Base-by-base conservation (phyloP, 768 basidiomycete genomes). In the Dioszegia hungarica region DNA sequence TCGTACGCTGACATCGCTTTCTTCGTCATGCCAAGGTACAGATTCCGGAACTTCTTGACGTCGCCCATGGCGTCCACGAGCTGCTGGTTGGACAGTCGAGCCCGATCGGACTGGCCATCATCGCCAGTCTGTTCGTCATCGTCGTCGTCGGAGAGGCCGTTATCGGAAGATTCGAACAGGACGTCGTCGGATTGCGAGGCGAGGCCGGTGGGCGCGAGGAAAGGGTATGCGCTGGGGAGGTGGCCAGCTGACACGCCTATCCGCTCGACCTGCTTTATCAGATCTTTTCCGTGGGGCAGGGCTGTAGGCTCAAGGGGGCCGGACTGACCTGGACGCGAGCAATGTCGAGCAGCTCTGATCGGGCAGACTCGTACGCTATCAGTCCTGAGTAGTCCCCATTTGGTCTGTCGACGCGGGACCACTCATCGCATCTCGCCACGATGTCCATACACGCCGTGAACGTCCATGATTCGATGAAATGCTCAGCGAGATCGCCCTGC, bases 381-480 rank as follows among this genome's bases (percentile, higher is more conserved):
- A 83, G 71, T 1, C 79, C 54, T 2, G 81, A 79, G 46, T 86
- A 65, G 45, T 72, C 63, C 5, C 68, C 60, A 56, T 68, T 66
- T 5, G 68, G 64, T 17, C 68, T 41, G 40, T 70, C 81, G 15
- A 66, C 60, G 15, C 54, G 46, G 17, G 72, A 65, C 89, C 90
- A 92, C 1, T 77, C 75, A 60, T 89, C 86, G 65, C 86, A 89
- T 63, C 86, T 85, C 12, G 89, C 85, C 25, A 91, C 84, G 40
- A 87, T 84, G 61, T 86, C 89, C 40, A 93, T 79, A 19, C 90
- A 85, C 0, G 92, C 90, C 17, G 88, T 90, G 76, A 90, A 97
- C 31, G 83, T 86, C 95, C 95, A 99, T 0, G 89, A 86, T 71
- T 95, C 89, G 31, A 95, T 80, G 72, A 94, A 95, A 68, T 86